These are phyloP conservation scores for Annulohypoxylon maeteangense DNA, from an alignment of 495 filamentous ascomycete species.

Conservation along the genomic window DNA sequence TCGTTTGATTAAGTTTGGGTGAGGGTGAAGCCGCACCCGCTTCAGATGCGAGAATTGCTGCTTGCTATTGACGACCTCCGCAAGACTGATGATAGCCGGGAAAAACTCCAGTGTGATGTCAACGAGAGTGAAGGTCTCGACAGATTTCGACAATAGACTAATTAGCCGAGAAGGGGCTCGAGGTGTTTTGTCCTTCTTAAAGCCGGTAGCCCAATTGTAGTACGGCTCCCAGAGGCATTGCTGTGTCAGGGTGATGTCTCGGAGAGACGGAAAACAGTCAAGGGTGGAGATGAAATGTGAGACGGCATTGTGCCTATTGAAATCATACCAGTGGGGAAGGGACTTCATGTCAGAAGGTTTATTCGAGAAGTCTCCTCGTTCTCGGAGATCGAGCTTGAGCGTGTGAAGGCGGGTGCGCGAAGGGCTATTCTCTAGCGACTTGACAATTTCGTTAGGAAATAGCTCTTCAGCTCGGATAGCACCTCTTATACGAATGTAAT, in stretches of 20 bases:
- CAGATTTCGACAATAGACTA: background rate
- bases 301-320: background rate
- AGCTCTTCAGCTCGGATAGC: background rate
- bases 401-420: background rate
- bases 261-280: background rate
- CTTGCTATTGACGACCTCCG: background rate
- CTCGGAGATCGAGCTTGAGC: slow-evolving; percentile 14
- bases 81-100: background rate
- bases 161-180: background rate
- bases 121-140: slow-evolving; percentile 15
- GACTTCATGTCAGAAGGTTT: background rate
- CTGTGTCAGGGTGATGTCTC: slow-evolving; percentile 5
- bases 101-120: slow-evolving; percentile 21
- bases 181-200: background rate
- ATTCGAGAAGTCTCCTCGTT: background rate
- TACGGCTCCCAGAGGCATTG: slow-evolving; percentile 12
- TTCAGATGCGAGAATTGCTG: background rate
- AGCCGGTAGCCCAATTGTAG: background rate
- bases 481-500: background rate
- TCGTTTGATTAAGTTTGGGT: background rate
- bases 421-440: background rate
- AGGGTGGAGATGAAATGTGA: background rate
- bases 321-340: background rate
- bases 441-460: background rate
- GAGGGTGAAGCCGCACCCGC: background rate